Evolutionary conservation across 768 basidiomycete species (phyloP).

Genomic region (Lentinus brumalis): DNA sequence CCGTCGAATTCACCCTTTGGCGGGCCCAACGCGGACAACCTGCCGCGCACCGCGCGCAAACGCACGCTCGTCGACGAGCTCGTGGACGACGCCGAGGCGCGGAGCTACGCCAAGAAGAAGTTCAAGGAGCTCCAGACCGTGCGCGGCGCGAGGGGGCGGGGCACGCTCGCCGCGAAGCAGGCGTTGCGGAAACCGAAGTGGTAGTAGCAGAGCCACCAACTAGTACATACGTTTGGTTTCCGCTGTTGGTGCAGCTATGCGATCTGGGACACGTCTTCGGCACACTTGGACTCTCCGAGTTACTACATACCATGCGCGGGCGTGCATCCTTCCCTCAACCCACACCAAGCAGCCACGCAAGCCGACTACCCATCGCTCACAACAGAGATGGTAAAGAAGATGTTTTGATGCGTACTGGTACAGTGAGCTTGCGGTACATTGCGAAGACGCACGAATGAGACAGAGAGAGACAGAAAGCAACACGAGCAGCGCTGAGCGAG

Average conservation of each 20-base stretch:
- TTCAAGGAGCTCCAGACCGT: slow-evolving; percentile 76
- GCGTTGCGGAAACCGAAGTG: slow-evolving; percentile 67
- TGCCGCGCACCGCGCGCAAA: slow-evolving; percentile 70
- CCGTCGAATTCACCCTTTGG: slow-evolving; percentile 74
- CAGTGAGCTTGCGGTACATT: slow-evolving; percentile 12
- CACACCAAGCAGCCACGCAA: too few relatives aligned
- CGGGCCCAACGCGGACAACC: slow-evolving; percentile 66
- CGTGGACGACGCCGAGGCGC: slow-evolving; percentile 84
- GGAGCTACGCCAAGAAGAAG: slow-evolving; percentile 89
- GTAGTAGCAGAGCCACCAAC: slow-evolving; percentile 35
- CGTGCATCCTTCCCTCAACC: too few relatives aligned
- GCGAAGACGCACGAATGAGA: background rate
- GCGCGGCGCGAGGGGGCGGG: slow-evolving; percentile 67
- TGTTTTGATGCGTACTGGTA: slow-evolving; percentile 11
- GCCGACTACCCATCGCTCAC: background rate
- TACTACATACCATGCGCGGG: too few relatives aligned
- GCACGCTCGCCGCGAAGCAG: slow-evolving; percentile 67
- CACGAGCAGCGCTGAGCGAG: background rate
- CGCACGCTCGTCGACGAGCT: slow-evolving; percentile 87
- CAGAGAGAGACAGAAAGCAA: background rate
- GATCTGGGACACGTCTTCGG: too few relatives aligned
- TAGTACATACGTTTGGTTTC: too few relatives aligned
- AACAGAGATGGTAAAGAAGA: background rate
- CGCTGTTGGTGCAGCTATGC: too few relatives aligned
- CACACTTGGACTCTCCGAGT: too few relatives aligned